phyloP scores from a whole-genome alignment of 140 eudicot genomes.

The Anethum foeniculum region DNA sequence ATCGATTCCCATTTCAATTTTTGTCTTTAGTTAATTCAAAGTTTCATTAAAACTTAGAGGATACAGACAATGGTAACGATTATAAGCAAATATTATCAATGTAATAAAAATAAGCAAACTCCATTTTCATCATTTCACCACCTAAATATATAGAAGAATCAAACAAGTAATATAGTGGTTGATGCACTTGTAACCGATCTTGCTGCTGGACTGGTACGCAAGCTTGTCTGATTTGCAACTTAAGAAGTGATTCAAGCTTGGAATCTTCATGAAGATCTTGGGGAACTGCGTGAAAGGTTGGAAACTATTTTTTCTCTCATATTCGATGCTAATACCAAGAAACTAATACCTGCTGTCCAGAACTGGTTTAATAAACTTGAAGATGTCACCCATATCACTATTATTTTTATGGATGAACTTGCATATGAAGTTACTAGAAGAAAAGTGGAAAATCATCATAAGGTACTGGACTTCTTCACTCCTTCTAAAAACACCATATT shows the following conservation, averaged over 20 bases:
- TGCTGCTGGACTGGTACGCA: not conserved
- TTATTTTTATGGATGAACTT: too few relatives aligned
- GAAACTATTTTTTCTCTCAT: not conserved
- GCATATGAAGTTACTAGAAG: not conserved
- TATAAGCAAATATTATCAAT: too few relatives aligned
- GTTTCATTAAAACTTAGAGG: too few relatives aligned
- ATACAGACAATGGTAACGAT: too few relatives aligned
- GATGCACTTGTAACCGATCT: not conserved
- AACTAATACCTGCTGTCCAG: not conserved
- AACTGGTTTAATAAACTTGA: not conserved
- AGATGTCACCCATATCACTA: not conserved
- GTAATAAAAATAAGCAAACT: too few relatives aligned
- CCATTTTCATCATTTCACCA: too few relatives aligned
- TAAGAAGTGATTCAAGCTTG: not conserved
- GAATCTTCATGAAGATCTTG: not conserved
- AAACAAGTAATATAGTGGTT: not conserved
- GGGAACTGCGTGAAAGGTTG: not conserved
- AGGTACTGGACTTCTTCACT: not conserved
- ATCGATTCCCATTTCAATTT: too few relatives aligned
- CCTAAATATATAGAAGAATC: too few relatives aligned
- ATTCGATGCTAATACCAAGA: not conserved
- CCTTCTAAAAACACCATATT: not conserved
- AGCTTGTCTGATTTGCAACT: not conserved
- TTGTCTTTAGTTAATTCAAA: too few relatives aligned
- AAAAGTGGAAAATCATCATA: not conserved